Evolutionary conservation across 2,329 filamentous ascomycete species (phyloP), one percentile per base, ranked within the genome.

Genomic region (Herpotrichia juniperi): DNA sequence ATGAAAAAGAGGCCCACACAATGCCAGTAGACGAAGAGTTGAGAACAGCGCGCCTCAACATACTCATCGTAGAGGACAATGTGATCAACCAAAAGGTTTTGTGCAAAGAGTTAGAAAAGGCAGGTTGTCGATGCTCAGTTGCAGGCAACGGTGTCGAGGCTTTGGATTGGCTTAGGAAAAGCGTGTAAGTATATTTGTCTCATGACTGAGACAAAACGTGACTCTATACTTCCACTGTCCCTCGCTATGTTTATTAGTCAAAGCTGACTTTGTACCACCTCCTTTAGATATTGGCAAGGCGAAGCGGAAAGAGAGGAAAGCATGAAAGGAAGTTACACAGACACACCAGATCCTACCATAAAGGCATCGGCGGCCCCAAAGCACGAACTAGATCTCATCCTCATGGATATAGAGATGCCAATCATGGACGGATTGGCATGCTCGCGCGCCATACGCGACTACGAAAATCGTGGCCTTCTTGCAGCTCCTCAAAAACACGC

Each of bases 401-500:
- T 74, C 5, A 69, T 73, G 62, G 72, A 74, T 42, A 59, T 68
- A 14, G 72, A 74, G 31, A 75, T 75, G 72, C 72, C 72, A 2
- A 63, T 71, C 28, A 75, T 75, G 72, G 66, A 74, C 46, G 72
- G 72, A 1, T 51, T 75, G 7, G 64, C 64, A 3, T 74, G 70
- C 35, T 63, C 67, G 10, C 56, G 54, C 7, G 58, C 59, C n/a
- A 72, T 75, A 21, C 60, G 72, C 2, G 61, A 67, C 10, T 22
- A 21, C 16, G 25, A 50, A 26, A 4, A 16, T 3, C 12, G 16
- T 4, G 31, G 44, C 14, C 39, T 26, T 9, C 39, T 42, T 8
- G 8, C 19, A 4, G 7, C 16, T 7, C 34, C n/a, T 39, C 26
- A 28, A 28, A 7, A 28, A 7, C 7, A 28, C 7, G 26, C 26